Percentiles rank a stretch among this genome's conserved stretches.
phyloP scores from a whole-genome alignment of 305 asterid genomes.

The Withania somnifera region DNA sequence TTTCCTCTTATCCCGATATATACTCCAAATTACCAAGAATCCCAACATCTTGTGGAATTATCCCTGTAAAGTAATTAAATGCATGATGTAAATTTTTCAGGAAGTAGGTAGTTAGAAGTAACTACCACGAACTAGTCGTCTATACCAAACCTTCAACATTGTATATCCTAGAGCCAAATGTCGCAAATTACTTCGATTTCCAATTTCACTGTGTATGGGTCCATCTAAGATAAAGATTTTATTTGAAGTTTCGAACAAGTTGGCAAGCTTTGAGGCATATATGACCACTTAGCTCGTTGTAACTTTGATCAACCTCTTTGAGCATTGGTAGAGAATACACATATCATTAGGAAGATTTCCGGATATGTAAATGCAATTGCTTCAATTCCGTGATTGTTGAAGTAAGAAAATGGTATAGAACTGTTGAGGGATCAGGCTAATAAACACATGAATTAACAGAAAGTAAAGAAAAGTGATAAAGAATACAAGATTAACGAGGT shows the following conservation, averaged over 20 bases:
- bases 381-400: not conserved
- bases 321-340: not conserved
- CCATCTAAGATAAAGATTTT: too few species aligned
- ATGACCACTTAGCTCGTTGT: not conserved
- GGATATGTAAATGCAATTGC: not conserved
- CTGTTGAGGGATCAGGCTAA: too few species aligned
- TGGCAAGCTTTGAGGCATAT: slow-evolving; percentile 3
- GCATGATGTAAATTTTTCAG: not conserved
- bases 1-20: not conserved
- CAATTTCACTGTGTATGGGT: not conserved
- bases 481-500: too few species aligned
- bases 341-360: slow-evolving; percentile 4
- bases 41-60: slow-evolving; percentile 15
- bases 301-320: not conserved
- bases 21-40: slow-evolving; percentile 9
- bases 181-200: not conserved
- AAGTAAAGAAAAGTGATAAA: too few species aligned
- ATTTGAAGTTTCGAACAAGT: too few species aligned
- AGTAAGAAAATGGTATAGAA: not conserved
- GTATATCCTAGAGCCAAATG: not conserved
- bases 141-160: not conserved
- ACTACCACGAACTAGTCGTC: not conserved
- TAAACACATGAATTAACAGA: too few species aligned
- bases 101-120: not conserved
- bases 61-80: not conserved